Base-by-base conservation (phyloP, 106 monocot species). In the Platanthera zijinensis region DNA sequence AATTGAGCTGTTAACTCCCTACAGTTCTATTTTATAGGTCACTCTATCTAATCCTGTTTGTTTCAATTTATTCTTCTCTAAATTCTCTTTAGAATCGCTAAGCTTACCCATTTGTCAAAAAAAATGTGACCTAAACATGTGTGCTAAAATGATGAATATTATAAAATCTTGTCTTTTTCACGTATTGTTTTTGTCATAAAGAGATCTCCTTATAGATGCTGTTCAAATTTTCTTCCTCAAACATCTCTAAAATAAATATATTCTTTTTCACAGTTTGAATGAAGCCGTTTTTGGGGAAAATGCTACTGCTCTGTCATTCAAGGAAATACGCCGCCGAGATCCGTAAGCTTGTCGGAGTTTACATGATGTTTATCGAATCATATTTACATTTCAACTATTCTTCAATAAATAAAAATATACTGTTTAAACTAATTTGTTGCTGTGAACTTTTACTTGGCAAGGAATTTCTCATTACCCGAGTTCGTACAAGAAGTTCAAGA, bases 401-500 rank as follows among this genome's bases (percentile, higher is more conserved):
- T 68, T 68, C 48, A 48, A 70, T 4, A 22, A 75, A 48, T 80
- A 52, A 50, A 48, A 46, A 70, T 70, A 13, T 46, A 48, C 11
- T 11, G 25, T 48, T 70, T 70, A 6, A 70, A 30, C 25, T 39
- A 70, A 10, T 48, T 17, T 46, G 7, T 70, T 83, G 51, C 14
- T 51, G 46, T 62, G 28, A 22, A 56, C 75, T 74, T 80, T 67
- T 77, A 51, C 64, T 57, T 76, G 52, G 50, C 39, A 19, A 97
- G 97, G 80, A 86, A 83, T 63, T 99, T 99, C 83, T 99, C 97
- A 73, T 76, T 94, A 51, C 91, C 91, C 71, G 94, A 99, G 76
- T 99, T 99, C 86, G 85, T 94, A 50, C 86, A 85, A 67, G 97
- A 99, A 75, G 94, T 99, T 84, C 97, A 99, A 77, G 97, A 99